phyloP scores from a whole-genome alignment of 192 early-diverging fungal genomes.

The Coemansia sp. region DNA sequence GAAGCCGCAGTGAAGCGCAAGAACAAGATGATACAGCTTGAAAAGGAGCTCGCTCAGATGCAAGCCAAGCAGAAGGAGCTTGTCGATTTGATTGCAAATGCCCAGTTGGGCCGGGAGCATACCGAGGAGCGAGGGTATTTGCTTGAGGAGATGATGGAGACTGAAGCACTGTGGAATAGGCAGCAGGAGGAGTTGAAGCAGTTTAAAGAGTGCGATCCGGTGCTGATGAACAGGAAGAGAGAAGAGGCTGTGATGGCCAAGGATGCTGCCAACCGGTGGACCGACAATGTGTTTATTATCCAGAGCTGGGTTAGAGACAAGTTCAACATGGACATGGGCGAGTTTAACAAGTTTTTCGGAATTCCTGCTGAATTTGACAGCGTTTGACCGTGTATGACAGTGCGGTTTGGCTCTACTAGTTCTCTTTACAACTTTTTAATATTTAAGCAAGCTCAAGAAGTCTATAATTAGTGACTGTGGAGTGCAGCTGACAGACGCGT shows the following conservation, averaged over 20 bases:
- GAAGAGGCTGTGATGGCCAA: conserved; percentile 59
- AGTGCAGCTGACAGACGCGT: conserved; percentile 30
- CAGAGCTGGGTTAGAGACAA: conserved; percentile 74
- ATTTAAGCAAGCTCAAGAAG: neutral
- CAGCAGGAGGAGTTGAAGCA: conserved; percentile 61
- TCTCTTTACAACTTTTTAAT: conserved; percentile 19
- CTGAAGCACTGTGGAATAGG: conserved; percentile 42
- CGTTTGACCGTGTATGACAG: neutral
- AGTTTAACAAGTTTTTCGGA: conserved; percentile 67
- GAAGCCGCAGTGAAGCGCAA: conserved; percentile 58
- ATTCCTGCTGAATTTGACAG: conserved; percentile 78
- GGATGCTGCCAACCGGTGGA: conserved; percentile 84
- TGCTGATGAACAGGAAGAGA: conserved; percentile 65
- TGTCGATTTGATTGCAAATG: conserved; percentile 49
- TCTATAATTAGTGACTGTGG: conserved; percentile 6
- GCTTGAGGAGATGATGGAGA: conserved; percentile 56
- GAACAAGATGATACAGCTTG: conserved; percentile 54
- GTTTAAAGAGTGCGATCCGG: conserved; percentile 79
- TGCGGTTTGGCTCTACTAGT: neutral
- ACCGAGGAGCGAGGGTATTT: conserved; percentile 60
- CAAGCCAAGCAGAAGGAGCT: conserved; percentile 53
- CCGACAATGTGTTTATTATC: conserved; percentile 84
- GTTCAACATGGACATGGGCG: conserved; percentile 61
- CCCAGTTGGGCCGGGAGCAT: conserved; percentile 63
- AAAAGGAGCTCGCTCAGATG: conserved; percentile 54